Conservation (phyloP, 306 rosid genomes). For the apple (Malus domestica) region DNA sequence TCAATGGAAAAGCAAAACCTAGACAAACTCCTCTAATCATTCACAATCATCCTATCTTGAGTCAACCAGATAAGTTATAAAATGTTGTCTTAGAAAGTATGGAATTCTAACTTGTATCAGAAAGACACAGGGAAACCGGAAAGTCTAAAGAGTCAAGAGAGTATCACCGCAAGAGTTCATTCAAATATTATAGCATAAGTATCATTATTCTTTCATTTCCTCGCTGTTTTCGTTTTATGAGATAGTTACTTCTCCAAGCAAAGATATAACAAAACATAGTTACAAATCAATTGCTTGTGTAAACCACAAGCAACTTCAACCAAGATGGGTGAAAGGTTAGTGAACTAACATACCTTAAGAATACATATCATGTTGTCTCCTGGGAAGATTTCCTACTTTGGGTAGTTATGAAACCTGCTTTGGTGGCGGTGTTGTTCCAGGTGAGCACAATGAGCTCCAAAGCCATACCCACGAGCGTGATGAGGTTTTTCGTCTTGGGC, state of each 20-base stretch:
- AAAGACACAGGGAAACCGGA: background rate
- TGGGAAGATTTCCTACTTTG: constrained; percentile 76
- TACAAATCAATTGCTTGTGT: background rate
- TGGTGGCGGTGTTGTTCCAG: too few relatives aligned
- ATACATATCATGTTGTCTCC: constrained; percentile 82
- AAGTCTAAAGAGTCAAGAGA: background rate
- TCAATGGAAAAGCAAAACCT: background rate
- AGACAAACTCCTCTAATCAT: background rate
- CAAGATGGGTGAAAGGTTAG: background rate
- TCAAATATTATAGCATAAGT: background rate
- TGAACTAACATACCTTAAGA: constrained; percentile 49
- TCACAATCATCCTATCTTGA: background rate
- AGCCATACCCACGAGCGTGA: too few relatives aligned
- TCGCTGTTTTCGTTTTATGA: background rate
- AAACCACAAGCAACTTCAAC: background rate
- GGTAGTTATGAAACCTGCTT: constrained; percentile 71
- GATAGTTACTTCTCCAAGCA: background rate
- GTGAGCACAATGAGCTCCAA: too few relatives aligned
- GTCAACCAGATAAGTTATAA: background rate
- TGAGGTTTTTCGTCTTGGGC: too few relatives aligned
- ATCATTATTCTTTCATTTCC: background rate
- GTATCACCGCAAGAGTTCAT: background rate
- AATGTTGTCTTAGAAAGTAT: background rate
- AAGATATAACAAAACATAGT: background rate
- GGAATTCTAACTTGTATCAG: background rate